Base-by-base conservation (phyloP, 345 rosid species). In the Combretum micranthum region DNA sequence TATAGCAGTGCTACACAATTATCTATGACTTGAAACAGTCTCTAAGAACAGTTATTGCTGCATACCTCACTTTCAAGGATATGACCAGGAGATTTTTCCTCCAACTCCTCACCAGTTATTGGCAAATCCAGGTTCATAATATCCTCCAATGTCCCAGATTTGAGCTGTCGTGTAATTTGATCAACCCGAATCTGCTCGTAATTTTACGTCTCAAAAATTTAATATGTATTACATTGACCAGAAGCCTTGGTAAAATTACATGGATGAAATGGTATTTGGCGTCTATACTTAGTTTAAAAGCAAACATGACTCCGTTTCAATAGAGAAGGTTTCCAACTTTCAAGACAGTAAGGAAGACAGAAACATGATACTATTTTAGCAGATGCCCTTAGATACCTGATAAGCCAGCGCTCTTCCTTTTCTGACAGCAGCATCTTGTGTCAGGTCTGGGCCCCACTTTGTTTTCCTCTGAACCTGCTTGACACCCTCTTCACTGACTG, bases 161-260 rank as follows among this genome's bases (percentile, higher is more conserved):
- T 75, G 75, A 93, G 73, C 73, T 61, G 88, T 23, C 65, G 78
- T 2, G 68, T 62, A 52, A 93, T 85, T 68, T 93, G 97, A 76
- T 80, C 88, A 67, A 89, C 51, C 99, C n/a, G 96, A 80, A 82
- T 87, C 99, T 89, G 96, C 82, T 78, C 89, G 81, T 78, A 83
- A 85, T 77, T 75, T 66, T 25, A 25, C 32, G 6, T 1, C 32
- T 3, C 32, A 25, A 25, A 25, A 25, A 25, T 3, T 25, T 25
- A 25, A 25, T 25, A 25, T 25, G 3, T 25, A 3, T 25, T 25
- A 25, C 32, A 25, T 7, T 3, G 32, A 7, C 32, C 3, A 7
- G 32, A 25, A 25, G 32, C 32, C 32, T 25, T 25, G 32, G 32
- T 25, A 25, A 2, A 69, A 71, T 80, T 79, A 75, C 79, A 77